phyloP scores from a whole-genome alignment of 148 eudicot genomes.

The Diospyros lotus region DNA sequence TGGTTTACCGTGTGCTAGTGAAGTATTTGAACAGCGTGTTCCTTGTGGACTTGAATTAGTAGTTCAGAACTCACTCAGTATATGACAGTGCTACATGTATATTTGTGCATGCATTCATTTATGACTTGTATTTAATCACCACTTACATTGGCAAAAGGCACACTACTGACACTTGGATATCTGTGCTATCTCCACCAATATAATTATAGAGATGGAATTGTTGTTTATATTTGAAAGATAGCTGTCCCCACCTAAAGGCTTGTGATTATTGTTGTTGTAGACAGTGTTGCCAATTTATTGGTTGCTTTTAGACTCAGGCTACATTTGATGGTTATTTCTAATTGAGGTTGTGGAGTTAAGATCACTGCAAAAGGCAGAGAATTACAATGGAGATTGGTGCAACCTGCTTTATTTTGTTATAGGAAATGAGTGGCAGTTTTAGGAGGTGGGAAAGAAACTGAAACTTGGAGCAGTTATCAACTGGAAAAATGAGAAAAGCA shows the following conservation, averaged over 20 bases:
- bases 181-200: background rate
- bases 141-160: slow-evolving; percentile 1
- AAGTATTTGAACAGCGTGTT: background rate
- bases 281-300: background rate
- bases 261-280: background rate
- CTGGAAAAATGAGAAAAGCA: background rate
- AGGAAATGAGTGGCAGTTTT: background rate
- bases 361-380: background rate
- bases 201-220: background rate
- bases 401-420: background rate
- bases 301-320: background rate
- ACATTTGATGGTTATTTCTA: background rate
- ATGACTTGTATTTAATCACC: background rate
- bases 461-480: background rate
- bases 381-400: background rate
- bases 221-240: slow-evolving; percentile 5
- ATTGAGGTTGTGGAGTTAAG: background rate
- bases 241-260: background rate
- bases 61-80: background rate
- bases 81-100: background rate
- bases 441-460: background rate
- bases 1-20: slow-evolving; percentile 8
- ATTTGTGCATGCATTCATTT: slow-evolving; percentile 3
- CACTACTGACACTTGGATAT: background rate
- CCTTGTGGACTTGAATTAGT: background rate